These are phyloP conservation scores for Pseudogymnoascus sp. DNA, from an alignment of 2,329 filamentous ascomycete genomes.

Conservation along the genomic window DNA sequence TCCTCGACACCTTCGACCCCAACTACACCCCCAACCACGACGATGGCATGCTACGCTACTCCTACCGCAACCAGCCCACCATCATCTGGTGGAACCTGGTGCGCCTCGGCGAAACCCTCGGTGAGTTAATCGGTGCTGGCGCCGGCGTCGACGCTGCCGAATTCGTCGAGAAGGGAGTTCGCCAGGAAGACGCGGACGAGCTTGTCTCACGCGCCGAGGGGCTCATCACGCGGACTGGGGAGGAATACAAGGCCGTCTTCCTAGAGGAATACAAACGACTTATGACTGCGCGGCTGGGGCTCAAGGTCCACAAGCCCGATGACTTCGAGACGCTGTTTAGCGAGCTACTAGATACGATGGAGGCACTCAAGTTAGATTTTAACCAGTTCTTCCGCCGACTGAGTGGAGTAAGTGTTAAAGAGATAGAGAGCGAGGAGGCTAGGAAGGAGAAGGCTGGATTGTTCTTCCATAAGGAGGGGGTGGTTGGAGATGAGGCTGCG, in stretches of 20 bases:
- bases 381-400: conserved; percentile 87
- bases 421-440: conserved; percentile 56
- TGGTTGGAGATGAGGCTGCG: conserved; percentile 53
- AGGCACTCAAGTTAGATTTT: conserved; percentile 80
- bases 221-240: conserved; percentile 69
- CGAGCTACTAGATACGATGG: conserved; percentile 72
- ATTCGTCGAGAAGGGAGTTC: conserved; percentile 66
- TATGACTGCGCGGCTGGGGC: conserved; percentile 72
- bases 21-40: conserved; percentile 95
- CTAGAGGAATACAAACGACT: conserved; percentile 79
- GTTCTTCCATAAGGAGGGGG: conserved; percentile 75
- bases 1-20: conserved; percentile 95
- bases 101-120: conserved; percentile 78
- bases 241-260: conserved; percentile 85
- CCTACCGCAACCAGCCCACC: conserved; percentile 87
- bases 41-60: conserved; percentile 77
- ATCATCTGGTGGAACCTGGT: conserved; percentile 99
- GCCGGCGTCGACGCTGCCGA: conserved; percentile 58
- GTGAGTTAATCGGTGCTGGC: conserved; percentile 78
- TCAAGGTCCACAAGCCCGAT: conserved; percentile 57
- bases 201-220: conserved; percentile 73
- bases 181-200: conserved; percentile 57
- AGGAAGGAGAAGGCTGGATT: conserved; percentile 55
- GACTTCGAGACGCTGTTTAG: conserved; percentile 80
- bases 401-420: conserved; percentile 50